Base-by-base conservation (phyloP, 2,329 filamentous ascomycete species). In the Cercospora sp. region DNA sequence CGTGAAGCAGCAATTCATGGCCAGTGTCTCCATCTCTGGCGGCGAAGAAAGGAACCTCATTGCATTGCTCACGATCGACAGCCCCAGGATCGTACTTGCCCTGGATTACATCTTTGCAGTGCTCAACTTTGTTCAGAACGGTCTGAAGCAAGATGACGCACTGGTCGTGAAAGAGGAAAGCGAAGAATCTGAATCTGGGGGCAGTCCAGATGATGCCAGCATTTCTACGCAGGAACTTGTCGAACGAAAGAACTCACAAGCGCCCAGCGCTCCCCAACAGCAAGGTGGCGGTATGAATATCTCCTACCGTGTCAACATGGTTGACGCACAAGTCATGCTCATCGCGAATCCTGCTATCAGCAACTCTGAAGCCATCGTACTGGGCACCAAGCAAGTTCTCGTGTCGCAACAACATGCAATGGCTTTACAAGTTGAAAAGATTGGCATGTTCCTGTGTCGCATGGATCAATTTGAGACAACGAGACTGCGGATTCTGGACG, bases 401-500 rank as follows among this genome's bases (percentile, higher is more conserved):
- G 85, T 98, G 10, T 97, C 94, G 1, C 91, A 97, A 75, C 96
- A 99, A 79, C 93, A 98, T 81, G 92, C 94, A 8, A 86, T 96
- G 73, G 97, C 95, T 0, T 86, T 99, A 77, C 94, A 99, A 77
- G 89, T 99, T 2, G 94, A 93, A 7, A 90, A 98, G 76, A 88
- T 98, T 63, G 95, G 95, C 74, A 99, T 99, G 95, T 99, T 97
- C 79, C 81, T 99, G 34, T 99, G 96, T 77, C 91, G 95, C 12
- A 99, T 99, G 95, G 96, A 99, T 79, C 92, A 90, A 71, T 98
- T 98, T 74, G 94, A 99, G 73, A 93, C 91, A 3, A 94, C 90
- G 49, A 89, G 93, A 43, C 85, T 99, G 58, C 89, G 95, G 18
- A 97, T 99, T 69, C 87, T 99, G 34, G 96, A 99, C 77, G 94